Evolutionary conservation across 108 stramenopile genomes (phyloP).

Genomic region (Nitzschia putrida): DNA sequence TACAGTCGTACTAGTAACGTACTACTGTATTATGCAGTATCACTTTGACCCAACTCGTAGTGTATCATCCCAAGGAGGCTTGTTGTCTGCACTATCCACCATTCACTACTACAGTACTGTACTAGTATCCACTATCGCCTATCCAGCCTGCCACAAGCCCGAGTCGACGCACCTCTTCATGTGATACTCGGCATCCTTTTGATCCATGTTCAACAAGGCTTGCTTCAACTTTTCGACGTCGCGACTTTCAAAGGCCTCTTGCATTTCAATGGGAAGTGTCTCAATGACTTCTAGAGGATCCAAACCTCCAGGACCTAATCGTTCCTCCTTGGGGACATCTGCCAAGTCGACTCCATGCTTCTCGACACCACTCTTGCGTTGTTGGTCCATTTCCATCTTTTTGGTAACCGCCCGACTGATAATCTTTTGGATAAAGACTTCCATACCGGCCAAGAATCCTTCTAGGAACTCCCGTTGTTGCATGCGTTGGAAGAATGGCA

Average conservation of each 20-base stretch:
- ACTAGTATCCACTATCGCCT: no score
- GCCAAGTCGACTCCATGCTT: constrained; percentile 71
- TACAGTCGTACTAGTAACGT: no score
- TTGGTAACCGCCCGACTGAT: constrained; percentile 91
- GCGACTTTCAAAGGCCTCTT: constrained; percentile 92
- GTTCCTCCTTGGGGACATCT: constrained; percentile 73
- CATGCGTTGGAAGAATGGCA: constrained; percentile 91
- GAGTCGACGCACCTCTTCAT: constrained; percentile 95
- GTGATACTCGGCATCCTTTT: constrained; percentile 89
- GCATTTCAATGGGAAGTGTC: constrained; percentile 81
- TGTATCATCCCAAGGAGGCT: no score
- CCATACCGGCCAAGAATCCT: constrained; percentile 82
- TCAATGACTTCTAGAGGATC: constrained; percentile 97
- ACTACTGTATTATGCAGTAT: no score
- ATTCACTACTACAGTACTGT: no score
- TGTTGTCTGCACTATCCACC: no score
- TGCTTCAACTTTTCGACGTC: constrained; percentile 79
- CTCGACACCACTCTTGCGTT: constrained; percentile 54
- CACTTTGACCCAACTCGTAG: no score
- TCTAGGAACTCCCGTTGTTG: constrained; percentile 73
- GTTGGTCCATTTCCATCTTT: constrained; percentile 89
- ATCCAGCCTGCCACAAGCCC: constrained; percentile 84
- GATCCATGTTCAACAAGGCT: constrained; percentile 74
- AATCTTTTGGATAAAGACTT: constrained; percentile 83
- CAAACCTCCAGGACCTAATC: constrained; percentile 95